Evolutionary conservation across 1,139 yeast species (phyloP).

Genomic region (Candida pseudoviswanathii): DNA sequence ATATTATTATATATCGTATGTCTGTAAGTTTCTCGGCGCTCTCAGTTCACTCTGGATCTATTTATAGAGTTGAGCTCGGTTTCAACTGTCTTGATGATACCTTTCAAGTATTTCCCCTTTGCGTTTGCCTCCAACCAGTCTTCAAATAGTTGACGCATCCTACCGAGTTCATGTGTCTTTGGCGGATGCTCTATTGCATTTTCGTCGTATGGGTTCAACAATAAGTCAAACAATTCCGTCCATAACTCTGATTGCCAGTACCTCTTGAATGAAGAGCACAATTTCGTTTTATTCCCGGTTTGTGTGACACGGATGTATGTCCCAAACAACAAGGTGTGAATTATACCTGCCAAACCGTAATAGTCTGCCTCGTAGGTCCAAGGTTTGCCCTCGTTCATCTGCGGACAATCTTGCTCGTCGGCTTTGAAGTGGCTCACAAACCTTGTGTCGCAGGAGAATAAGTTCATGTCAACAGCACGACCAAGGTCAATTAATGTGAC

Average conservation of each 20-base stretch:
- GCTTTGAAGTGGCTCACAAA: slow-evolving; percentile 66
- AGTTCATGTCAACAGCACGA: slow-evolving; percentile 69
- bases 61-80: slow-evolving; percentile 22
- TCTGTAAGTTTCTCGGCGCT: neutral
- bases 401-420: slow-evolving; percentile 76
- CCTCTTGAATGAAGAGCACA: slow-evolving; percentile 58
- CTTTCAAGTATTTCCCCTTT: slow-evolving; percentile 19
- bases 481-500: slow-evolving; percentile 81
- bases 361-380: slow-evolving; percentile 89
- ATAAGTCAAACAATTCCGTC: slow-evolving; percentile 63
- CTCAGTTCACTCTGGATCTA: slow-evolving; percentile 10
- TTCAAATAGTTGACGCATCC: slow-evolving; percentile 45
- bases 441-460: slow-evolving; percentile 53
- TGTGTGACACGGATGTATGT: slow-evolving; percentile 52
- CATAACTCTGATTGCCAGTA: slow-evolving; percentile 80
- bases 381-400: slow-evolving; percentile 59
- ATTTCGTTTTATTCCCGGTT: slow-evolving; percentile 28
- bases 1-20: neutral
- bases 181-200: slow-evolving; percentile 29
- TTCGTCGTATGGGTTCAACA: slow-evolving; percentile 58
- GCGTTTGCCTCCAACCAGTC: slow-evolving; percentile 37
- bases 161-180: slow-evolving; percentile 32
- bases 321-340: slow-evolving; percentile 76
- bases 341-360: slow-evolving; percentile 76
- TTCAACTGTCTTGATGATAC: slow-evolving; percentile 23